Conservation (phyloP, 176 grass and related monocot genomes). For the Chloris gayana region DNA sequence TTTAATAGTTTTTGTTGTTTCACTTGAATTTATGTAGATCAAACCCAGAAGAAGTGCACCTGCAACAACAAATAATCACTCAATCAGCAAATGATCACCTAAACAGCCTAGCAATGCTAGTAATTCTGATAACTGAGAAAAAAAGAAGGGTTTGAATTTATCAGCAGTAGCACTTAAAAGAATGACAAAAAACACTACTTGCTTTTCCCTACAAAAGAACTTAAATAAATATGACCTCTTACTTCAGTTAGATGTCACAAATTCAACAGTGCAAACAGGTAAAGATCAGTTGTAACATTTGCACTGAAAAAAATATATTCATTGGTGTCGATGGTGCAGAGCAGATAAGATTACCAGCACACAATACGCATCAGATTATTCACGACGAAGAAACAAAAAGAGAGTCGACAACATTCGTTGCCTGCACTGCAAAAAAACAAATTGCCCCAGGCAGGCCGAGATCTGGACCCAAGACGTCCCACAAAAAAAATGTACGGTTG, state of each 20-base stretch:
- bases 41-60: neutral
- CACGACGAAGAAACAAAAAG: neutral
- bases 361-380: too few species aligned
- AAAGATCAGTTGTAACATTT: neutral
- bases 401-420: neutral
- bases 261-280: neutral
- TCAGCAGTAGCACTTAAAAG: neutral
- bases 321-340: neutral
- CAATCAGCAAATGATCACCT: constrained; percentile 1
- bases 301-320: neutral
- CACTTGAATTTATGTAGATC: constrained; percentile 4
- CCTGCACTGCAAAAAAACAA: neutral
- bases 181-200: neutral
- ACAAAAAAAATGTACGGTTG: neutral
- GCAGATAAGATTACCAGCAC: neutral
- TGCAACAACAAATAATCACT: constrained; percentile 25
- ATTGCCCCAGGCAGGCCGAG: neutral
- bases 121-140: neutral
- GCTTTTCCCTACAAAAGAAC: neutral
- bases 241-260: neutral
- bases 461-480: neutral
- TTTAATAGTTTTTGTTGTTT: constrained; percentile 1
- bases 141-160: neutral
- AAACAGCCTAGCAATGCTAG: neutral
- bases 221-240: neutral